Conservation (phyloP, 75 land plant species). For the Azolla pinnata region DNA sequence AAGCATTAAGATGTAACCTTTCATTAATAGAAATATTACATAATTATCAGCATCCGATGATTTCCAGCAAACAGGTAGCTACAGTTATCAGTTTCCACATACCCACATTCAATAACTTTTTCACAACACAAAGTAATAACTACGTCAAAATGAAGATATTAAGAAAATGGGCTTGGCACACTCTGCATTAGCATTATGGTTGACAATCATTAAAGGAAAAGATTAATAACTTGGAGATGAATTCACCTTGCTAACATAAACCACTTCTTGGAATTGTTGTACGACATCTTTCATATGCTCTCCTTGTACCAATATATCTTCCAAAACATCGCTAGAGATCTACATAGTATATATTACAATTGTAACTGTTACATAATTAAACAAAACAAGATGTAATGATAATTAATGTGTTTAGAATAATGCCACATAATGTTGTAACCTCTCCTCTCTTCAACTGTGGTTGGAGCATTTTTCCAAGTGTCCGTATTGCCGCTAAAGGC, state of each 20-base stretch:
- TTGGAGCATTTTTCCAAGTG: slow-evolving; percentile 69
- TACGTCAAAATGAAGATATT: too few relatives aligned
- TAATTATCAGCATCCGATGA: too few relatives aligned
- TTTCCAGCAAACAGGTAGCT: too few relatives aligned
- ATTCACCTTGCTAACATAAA: slow-evolving; percentile 36
- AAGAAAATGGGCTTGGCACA: too few relatives aligned
- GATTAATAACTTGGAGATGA: not conserved
- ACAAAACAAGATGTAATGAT: not conserved
- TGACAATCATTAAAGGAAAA: too few relatives aligned
- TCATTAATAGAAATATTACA: too few relatives aligned
- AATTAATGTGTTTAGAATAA: not conserved
- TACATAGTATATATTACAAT: slow-evolving; percentile 15
- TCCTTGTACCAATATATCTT: slow-evolving; percentile 82
- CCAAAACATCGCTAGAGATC: slow-evolving; percentile 77
- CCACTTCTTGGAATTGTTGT: slow-evolving; percentile 79
- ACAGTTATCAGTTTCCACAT: too few relatives aligned
- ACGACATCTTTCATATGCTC: slow-evolving; percentile 69
- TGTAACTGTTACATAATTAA: not conserved
- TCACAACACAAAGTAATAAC: too few relatives aligned
- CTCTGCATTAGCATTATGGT: too few relatives aligned
- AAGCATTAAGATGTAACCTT: too few relatives aligned
- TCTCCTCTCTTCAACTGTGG: slow-evolving; percentile 73
- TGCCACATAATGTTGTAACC: slow-evolving; percentile 33
- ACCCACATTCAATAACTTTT: too few relatives aligned
- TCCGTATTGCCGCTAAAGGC: slow-evolving; percentile 69